Evolutionary conservation across 1,139 yeast species (phyloP), one percentile per base, ranked within the genome.

Genomic region (Citeromyces hawaiiensis): DNA sequence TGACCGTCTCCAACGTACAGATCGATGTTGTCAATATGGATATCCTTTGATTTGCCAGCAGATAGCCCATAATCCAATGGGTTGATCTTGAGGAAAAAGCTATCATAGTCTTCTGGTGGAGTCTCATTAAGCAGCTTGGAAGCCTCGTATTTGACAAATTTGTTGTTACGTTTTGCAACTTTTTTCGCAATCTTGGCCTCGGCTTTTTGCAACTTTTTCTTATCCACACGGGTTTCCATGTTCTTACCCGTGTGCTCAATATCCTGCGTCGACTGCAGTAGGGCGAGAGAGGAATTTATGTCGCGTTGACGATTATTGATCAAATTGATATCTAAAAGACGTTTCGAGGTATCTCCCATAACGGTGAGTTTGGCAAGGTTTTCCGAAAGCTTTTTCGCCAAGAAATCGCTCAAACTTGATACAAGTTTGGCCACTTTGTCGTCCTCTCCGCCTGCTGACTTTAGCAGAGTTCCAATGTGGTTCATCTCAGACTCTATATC

Each of bases 101-200:
- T 82, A 59, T 91, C 99, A 59, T 88, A 91, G 56, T 87, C 91
- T 36, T 79, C 83, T 25, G 70, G 73, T 13, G 58, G 55, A 42
- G 70, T 67, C 39, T 76, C 83, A 48, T 73, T 72, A 47, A 91
- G 70, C 48, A 91, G 70, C 59, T 81, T 86, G 34, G 96, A 87
- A 8, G 96, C 96, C 61, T 91, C 98, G 60, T 91, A 91, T 53
- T 80, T 67, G 51, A 86, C 94, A 53, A 83, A 83, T 55, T 80
- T 78, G 58, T 83, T 83, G 52, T 83, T 83, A 58, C 96, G 78
- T 66, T 91, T 88, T 37, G 96, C 96, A 48, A 88, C 88, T 61
- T 91, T 91, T 55, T 91, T 87, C 32, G 96, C 96, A 57, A 91
- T 88, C 67, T 91, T 91, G 54, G 88, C 76, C 64, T 91, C 98